Evolutionary conservation across 2,329 filamentous ascomycete genomes (phyloP).

Genomic region (Clonostachys chloroleuca): DNA sequence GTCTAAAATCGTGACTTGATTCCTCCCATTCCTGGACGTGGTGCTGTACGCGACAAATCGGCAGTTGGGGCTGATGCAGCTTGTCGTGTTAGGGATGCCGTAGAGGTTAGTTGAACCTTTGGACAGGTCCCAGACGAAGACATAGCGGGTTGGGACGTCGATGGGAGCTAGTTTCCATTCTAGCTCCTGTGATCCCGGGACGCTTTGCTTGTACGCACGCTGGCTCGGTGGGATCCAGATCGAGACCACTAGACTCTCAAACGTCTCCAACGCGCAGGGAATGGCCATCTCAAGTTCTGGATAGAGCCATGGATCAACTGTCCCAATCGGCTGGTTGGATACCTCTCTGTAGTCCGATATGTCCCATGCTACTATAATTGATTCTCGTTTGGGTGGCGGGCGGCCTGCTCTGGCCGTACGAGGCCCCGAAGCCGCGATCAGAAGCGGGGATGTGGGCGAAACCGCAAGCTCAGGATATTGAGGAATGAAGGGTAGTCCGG

Average conservation of each 20-base stretch:
- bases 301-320: slow-evolving; percentile 28
- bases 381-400: slow-evolving; percentile 28
- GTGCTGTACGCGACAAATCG: slow-evolving; percentile 27
- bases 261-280: slow-evolving; percentile 26
- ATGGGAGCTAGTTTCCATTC: slow-evolving; percentile 26
- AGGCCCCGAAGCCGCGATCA: slow-evolving; percentile 30
- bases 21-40: too few relatives aligned
- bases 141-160: slow-evolving; percentile 21
- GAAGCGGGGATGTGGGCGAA: slow-evolving; percentile 28
- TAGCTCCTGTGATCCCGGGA: too few relatives aligned
- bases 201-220: slow-evolving; percentile 8
- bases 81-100: slow-evolving; percentile 28
- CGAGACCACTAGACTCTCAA: slow-evolving; percentile 29
- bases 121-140: slow-evolving; percentile 33
- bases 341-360: slow-evolving; percentile 16
- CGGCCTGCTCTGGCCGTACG: slow-evolving; percentile 28
- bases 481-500: slow-evolving; percentile 27
- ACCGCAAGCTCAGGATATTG: slow-evolving; percentile 33
- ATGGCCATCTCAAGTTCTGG: slow-evolving; percentile 31
- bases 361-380: slow-evolving; percentile 32
- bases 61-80: slow-evolving; percentile 33
- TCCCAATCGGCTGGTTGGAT: slow-evolving; percentile 23
- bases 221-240: slow-evolving; percentile 30
- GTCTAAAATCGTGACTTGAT: slow-evolving; percentile 25
- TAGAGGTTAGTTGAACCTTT: slow-evolving; percentile 27